Evolutionary conservation across 208 protist species (phyloP).

Genomic region (Herpetomonas samuelpessoai): DNA sequence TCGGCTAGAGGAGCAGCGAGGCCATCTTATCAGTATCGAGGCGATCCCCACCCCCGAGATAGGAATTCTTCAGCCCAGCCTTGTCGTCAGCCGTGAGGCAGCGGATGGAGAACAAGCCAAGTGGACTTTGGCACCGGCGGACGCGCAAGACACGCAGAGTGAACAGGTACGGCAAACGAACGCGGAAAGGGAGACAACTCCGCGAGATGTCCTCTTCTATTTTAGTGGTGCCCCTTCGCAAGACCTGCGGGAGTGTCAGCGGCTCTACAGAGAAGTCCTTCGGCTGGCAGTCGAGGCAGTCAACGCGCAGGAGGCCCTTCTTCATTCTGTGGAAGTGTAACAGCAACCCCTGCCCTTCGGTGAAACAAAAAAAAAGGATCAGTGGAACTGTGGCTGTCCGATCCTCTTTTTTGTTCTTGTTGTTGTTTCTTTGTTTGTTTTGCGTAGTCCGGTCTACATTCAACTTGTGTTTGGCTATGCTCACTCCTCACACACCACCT

Average conservation of each 20-base stretch:
- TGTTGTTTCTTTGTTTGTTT: not conserved
- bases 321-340: too few species aligned
- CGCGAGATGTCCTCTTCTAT: slow-evolving; percentile 45
- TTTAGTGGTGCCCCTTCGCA: slow-evolving; percentile 33
- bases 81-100: too few species aligned
- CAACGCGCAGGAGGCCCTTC: slow-evolving; percentile 40
- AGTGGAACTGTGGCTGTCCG: not conserved
- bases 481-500: too few species aligned
- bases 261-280: slow-evolving; percentile 39
- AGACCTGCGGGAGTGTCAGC: slow-evolving; percentile 43
- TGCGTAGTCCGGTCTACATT: not conserved
- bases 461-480: too few species aligned
- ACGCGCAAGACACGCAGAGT: too few species aligned
- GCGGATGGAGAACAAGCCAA: too few species aligned
- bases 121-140: too few species aligned
- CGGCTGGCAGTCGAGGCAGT: slow-evolving; percentile 25
- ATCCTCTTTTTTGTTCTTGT: not conserved
- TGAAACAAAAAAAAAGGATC: slow-evolving; percentile 9
- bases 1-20: slow-evolving; percentile 46
- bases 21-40: slow-evolving; percentile 42
- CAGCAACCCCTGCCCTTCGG: too few species aligned
- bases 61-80: not conserved
- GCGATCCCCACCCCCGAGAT: slow-evolving; percentile 30
- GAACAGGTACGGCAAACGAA: too few species aligned
- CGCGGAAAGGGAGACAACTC: too few species aligned